Evolutionary conservation across 1,139 yeast genomes (phyloP).

Genomic region (Yamadazyma friedrichii): DNA sequence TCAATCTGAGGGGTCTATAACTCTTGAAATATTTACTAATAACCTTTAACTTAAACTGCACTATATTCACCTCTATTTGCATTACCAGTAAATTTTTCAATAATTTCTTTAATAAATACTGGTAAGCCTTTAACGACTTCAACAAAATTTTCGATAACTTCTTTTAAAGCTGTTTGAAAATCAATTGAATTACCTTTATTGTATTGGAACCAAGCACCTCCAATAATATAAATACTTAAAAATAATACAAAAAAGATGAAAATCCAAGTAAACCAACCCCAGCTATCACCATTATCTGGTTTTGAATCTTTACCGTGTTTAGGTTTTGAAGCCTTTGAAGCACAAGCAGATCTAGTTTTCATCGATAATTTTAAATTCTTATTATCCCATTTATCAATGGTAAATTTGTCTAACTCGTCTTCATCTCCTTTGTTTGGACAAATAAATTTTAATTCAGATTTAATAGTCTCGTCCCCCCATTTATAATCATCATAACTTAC

Average conservation of each 20-base stretch:
- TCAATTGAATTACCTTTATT: constrained; percentile 52
- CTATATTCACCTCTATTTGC: constrained; percentile 82
- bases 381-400: constrained; percentile 34
- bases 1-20: no score
- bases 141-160: constrained; percentile 67
- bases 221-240: constrained; percentile 69
- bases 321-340: constrained; percentile 20
- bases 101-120: constrained; percentile 65
- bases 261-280: constrained; percentile 82
- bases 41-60: no score
- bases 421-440: constrained; percentile 47
- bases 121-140: constrained; percentile 67
- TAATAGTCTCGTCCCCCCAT: constrained; percentile 67
- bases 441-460: constrained; percentile 49
- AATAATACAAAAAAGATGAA: constrained; percentile 65
- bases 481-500: constrained; percentile 53
- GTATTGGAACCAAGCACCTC: constrained; percentile 77
- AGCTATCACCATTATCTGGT: constrained; percentile 44
- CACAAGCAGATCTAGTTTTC: constrained; percentile 39
- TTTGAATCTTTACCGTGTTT: constrained; percentile 16
- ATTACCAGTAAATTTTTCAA: constrained; percentile 68
- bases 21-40: no score
- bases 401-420: constrained; percentile 33
- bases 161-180: constrained; percentile 57
- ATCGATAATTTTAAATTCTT: constrained; percentile 24